phyloP scores from a whole-genome alignment of 257 asterid genomes.

The Ocimum tenuiflorum region DNA sequence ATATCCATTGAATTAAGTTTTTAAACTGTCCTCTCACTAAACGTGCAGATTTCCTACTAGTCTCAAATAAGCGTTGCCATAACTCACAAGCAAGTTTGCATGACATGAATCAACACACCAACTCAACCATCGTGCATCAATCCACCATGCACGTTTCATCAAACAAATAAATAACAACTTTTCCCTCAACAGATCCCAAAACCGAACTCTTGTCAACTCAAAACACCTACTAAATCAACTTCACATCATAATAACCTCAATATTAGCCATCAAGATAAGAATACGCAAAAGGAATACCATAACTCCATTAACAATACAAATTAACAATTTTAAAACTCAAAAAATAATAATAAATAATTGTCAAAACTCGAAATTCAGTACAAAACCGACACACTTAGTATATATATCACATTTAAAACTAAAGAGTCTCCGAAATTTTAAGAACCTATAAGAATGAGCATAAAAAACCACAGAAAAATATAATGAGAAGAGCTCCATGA shows the following conservation, averaged over 20 bases:
- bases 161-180: background rate
- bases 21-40: background rate
- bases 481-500: constrained; percentile 36
- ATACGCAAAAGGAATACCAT: no score
- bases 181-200: constrained; percentile 3
- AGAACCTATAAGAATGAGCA: background rate
- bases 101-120: background rate
- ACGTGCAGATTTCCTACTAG: background rate
- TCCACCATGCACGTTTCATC: background rate
- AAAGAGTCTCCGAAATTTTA: background rate
- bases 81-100: background rate
- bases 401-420: background rate
- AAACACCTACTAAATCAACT: background rate
- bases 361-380: background rate
- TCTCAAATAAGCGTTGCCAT: background rate
- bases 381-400: constrained; percentile 5
- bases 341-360: background rate
- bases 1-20: background rate
- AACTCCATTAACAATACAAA: background rate
- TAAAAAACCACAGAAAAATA: constrained; percentile 19
- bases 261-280: background rate
- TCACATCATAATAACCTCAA: background rate
- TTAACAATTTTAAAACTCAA: background rate
- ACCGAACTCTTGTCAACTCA: constrained; percentile 4
- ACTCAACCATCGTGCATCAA: constrained; percentile 11